Evolutionary conservation across 2,329 filamentous ascomycete genomes (phyloP), one percentile per base, ranked within the genome.

Genomic region (Phialophora macrospora): DNA sequence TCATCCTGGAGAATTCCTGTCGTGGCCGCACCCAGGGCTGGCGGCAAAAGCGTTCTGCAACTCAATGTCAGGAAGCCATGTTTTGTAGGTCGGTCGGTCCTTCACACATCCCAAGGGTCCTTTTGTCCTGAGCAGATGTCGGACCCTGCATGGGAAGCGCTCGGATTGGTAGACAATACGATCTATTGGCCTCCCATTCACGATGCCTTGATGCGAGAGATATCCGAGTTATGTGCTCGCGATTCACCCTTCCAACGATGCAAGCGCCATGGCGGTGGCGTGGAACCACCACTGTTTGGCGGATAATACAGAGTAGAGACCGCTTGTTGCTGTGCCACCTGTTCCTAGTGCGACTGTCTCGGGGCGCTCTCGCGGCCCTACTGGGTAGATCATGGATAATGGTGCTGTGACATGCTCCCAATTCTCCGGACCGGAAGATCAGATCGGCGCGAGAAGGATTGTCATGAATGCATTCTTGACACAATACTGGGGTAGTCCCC

Each of bases 221-320:
- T 34, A 34, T 34, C 32, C 32, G 32, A 34, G 9, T 34, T 34
- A 34, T 24, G 32, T 9, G 32, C 32, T 20, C 6, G 38, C 17
- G 38, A n/a, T n/a, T 44, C 17, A n/a, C 14, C 38, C 38, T 44
- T 44, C 30, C 5, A 51, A 49, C 58, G 26, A 24, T 51, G 38
- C 48, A 28, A 28, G 58, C 58, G 58, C 52, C 58, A 54, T 61
- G 44, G 26, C 52, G 48, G 28, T 61, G 58, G 58, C 30, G 48
- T 30, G 44, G 38, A 22, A 28, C 5, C 48, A 24, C 26, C 20
- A n/a, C 26, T 52, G 20, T 17, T 24, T 12, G 26, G 48, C 48
- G 26, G 48, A n/a, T 28, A 22, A 28, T n/a, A 22, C 17, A 8
- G 4, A 22, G 20, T n/a, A 26, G 48, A 52, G 14, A 14, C 3